phyloP scores from a whole-genome alignment of 768 basidiomycete genomes.

The Podaxis mareebaensis region DNA sequence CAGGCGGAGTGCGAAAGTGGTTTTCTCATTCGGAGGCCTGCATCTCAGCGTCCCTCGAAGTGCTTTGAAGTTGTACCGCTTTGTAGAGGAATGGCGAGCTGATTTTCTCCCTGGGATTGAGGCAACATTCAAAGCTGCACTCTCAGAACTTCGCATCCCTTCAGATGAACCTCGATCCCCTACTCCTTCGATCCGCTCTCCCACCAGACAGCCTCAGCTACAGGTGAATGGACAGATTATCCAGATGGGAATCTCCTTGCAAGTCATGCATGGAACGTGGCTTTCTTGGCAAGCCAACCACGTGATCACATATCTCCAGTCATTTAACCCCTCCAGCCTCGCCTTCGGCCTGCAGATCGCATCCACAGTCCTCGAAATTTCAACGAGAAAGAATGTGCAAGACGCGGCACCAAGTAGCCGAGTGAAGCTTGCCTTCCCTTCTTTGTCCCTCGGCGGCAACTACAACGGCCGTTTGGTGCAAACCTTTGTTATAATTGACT shows the following conservation, averaged over 20 bases:
- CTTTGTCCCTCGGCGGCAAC: conserved; percentile 61
- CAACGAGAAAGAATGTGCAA: conserved; percentile 41
- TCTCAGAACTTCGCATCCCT: conserved; percentile 59
- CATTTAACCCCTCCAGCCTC: conserved; percentile 31
- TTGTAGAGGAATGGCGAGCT: conserved; percentile 79
- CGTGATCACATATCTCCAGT: conserved; percentile 47
- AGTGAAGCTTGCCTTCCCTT: conserved; percentile 66
- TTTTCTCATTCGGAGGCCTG: conserved; percentile 45
- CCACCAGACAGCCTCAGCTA: conserved; percentile 31
- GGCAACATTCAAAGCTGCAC: conserved; percentile 59
- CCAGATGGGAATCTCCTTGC: conserved; percentile 61
- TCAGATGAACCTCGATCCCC: conserved; percentile 37
- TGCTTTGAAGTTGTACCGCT: conserved; percentile 74
- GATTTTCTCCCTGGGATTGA: conserved; percentile 80
- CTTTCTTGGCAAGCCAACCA: conserved; percentile 69
- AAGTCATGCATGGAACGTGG: conserved; percentile 90
- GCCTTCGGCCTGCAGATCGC: conserved; percentile 66
- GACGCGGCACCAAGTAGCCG: conserved; percentile 43
- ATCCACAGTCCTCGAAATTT: conserved; percentile 62
- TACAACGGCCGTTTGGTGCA: conserved; percentile 52
- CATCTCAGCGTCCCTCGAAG: conserved; percentile 74
- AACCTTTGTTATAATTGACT: conserved; percentile 62
- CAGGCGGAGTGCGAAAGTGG: conserved; percentile 40
- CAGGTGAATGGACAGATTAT: conserved; percentile 55
- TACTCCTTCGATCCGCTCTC: conserved; percentile 26